Evolutionary conservation across 805 yeast species (phyloP).

Genomic region (Blastobotrys peoriensis): DNA sequence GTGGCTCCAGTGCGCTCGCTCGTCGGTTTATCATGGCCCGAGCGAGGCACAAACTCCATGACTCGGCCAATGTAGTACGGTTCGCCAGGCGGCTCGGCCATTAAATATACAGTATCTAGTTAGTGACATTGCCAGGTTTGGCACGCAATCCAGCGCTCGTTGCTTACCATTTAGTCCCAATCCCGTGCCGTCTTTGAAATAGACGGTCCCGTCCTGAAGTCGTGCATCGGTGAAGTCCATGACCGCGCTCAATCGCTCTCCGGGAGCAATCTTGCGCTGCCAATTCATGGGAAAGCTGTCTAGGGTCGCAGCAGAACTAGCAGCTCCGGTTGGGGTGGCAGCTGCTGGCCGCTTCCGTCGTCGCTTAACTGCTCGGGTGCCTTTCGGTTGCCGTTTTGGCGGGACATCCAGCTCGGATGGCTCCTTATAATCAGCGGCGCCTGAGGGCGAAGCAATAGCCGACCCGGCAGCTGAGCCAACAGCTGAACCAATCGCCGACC

Average conservation of each 20-base stretch:
- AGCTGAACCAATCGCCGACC: too few species aligned
- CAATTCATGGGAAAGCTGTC: slow-evolving; percentile 24
- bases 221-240: slow-evolving; percentile 31
- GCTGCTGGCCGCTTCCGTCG: slow-evolving; percentile 2
- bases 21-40: too few species aligned
- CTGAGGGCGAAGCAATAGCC: too few species aligned
- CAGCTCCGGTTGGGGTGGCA: neutral
- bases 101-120: slow-evolving; percentile 66
- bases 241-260: slow-evolving; percentile 24
- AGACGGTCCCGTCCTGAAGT: slow-evolving; percentile 25
- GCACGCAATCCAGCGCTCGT: neutral
- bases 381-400: slow-evolving; percentile 5
- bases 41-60: slow-evolving; percentile 56
- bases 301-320: slow-evolving; percentile 2
- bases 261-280: slow-evolving; percentile 26
- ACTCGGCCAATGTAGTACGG: slow-evolving; percentile 87
- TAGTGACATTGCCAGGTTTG: neutral
- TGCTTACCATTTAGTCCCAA: slow-evolving; percentile 27
- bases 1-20: too few species aligned
- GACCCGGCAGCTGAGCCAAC: too few species aligned
- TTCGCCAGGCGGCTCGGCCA: slow-evolving; percentile 90
- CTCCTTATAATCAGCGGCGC: too few species aligned
- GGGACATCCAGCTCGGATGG: too few species aligned
- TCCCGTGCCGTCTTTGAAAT: slow-evolving; percentile 23
- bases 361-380: slow-evolving; percentile 4